These are phyloP conservation scores for Voacanga thouarsii DNA, from an alignment of 257 asterid species.

Conservation along the genomic window DNA sequence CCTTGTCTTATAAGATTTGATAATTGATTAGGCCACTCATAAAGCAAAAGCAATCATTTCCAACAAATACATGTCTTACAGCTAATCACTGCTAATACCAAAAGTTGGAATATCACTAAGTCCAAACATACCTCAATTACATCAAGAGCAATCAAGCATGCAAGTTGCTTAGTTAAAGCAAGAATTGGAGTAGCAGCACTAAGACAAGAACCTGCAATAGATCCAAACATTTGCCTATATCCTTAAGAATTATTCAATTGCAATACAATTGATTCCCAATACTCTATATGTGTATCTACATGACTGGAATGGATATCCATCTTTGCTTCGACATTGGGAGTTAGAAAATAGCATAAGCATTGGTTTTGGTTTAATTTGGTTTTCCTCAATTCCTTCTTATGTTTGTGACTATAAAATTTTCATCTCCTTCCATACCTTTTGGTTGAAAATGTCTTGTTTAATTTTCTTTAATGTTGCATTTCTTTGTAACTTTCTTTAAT, in stretches of 20 bases:
- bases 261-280: constrained; percentile 69
- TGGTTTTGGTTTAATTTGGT: too few species aligned
- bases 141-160: constrained; percentile 69
- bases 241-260: constrained; percentile 71
- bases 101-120: neutral
- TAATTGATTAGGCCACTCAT: neutral
- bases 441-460: too few species aligned
- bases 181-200: constrained; percentile 72
- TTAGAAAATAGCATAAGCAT: neutral
- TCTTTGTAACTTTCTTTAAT: too few species aligned
- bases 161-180: constrained; percentile 68
- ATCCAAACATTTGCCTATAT: constrained; percentile 74
- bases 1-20: neutral
- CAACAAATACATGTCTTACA: neutral
- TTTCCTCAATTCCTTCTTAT: too few species aligned
- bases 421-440: too few species aligned
- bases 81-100: neutral
- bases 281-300: constrained; percentile 39
- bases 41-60: neutral
- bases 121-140: constrained; percentile 55
- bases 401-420: too few species aligned
- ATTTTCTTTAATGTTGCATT: too few species aligned
- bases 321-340: constrained; percentile 18
- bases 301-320: constrained; percentile 24
- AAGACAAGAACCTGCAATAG: constrained; percentile 79